These are phyloP conservation scores for Narthecium ossifragum DNA, from an alignment of 106 monocot genomes.

Conservation along the genomic window DNA sequence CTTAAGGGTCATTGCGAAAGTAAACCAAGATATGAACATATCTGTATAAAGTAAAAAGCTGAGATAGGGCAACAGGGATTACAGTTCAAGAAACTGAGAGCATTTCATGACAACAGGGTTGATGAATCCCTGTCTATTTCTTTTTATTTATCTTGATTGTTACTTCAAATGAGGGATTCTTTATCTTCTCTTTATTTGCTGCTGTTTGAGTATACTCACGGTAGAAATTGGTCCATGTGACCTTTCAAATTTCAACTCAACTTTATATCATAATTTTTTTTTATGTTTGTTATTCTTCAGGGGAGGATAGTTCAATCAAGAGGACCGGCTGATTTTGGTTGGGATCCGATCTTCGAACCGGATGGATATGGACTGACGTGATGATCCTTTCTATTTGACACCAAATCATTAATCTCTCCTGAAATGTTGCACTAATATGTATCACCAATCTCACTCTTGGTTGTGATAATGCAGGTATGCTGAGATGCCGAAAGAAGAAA, in stretches of 20 bases:
- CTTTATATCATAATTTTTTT: background rate
- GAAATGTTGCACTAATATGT: background rate
- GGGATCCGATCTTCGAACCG: conserved; percentile 94
- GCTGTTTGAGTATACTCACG: too few relatives aligned
- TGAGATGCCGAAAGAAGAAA: conserved; percentile 94
- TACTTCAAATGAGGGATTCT: background rate
- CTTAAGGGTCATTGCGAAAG: too few relatives aligned
- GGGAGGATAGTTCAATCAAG: conserved; percentile 84
- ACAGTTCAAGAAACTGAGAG: too few relatives aligned
- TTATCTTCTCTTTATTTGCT: background rate
- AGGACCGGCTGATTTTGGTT: conserved; percentile 87
- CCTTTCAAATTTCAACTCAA: too few relatives aligned
- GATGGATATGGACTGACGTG: conserved; percentile 88
- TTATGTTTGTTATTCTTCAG: conserved; percentile 19
- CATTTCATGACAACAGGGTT: too few relatives aligned
- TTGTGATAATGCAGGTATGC: conserved; percentile 56
- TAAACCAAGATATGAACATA: too few relatives aligned
- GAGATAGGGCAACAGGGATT: too few relatives aligned
- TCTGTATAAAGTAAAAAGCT: too few relatives aligned
- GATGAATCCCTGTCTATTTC: background rate
- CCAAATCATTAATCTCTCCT: background rate
- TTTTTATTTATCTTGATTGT: background rate
- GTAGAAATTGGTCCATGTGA: too few relatives aligned
- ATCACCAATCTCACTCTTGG: background rate
- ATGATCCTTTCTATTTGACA: background rate